A percentile compares a stretch with the other conserved stretches of the same genome.
phyloP scores from a whole-genome alignment of 2,329 filamentous ascomycete species.

The Diaporthe vaccinii region DNA sequence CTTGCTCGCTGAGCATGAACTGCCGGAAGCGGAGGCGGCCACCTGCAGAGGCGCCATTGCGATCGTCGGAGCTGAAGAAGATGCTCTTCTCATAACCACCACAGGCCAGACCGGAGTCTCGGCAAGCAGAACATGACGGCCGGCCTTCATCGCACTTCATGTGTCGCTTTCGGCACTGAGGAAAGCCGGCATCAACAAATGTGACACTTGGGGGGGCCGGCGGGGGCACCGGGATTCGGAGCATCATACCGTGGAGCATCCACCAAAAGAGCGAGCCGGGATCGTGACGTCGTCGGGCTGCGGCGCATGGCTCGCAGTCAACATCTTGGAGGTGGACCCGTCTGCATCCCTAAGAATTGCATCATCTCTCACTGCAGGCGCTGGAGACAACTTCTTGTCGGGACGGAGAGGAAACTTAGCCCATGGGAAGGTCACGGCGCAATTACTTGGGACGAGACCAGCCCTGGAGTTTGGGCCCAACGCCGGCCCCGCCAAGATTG shows the following conservation, averaged over 20 bases:
- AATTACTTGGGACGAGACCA: not conserved
- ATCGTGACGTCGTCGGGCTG: not conserved
- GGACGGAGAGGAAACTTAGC: not conserved
- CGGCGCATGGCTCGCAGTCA: not conserved
- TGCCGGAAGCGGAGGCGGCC: slow-evolving; percentile 50
- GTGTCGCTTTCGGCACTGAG: slow-evolving; percentile 21
- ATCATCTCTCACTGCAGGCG: not conserved
- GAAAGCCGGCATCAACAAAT: not conserved
- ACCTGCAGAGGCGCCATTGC: not conserved
- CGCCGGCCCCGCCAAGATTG: not conserved
- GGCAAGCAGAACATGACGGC: slow-evolving; percentile 4
- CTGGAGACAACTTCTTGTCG: not conserved
- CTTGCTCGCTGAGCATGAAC: slow-evolving; percentile 52
- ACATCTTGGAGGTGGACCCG: not conserved
- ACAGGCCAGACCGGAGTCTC: not conserved
- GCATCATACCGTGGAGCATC: slow-evolving; percentile 22
- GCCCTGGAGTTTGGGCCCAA: not conserved
- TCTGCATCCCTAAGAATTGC: not conserved
- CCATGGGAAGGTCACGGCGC: not conserved
- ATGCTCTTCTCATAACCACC: slow-evolving; percentile 53
- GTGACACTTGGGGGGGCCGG: not conserved
- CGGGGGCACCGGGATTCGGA: not conserved
- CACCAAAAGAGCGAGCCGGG: slow-evolving; percentile 27
- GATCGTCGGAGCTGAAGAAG: slow-evolving; percentile 51
- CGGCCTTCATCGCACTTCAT: slow-evolving; percentile 22